Evolutionary conservation across 495 filamentous ascomycete species (phyloP).

Genomic region (Podospora fimiseda): DNA sequence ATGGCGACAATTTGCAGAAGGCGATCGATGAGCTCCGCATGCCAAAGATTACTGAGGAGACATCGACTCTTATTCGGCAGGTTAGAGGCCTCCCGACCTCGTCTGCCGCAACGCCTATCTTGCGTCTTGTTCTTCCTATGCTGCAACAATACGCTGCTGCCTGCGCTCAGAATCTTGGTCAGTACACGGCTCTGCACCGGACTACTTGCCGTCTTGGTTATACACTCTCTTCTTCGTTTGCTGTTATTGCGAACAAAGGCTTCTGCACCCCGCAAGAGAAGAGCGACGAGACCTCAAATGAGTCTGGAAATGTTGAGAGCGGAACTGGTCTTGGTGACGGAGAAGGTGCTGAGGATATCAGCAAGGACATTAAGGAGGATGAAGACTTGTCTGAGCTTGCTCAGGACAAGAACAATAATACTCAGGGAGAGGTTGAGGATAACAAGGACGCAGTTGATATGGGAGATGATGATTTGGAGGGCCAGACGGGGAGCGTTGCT

Average conservation of each 20-base stretch:
- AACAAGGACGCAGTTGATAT: slow-evolving; percentile 89
- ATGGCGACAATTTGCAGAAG: slow-evolving; percentile 50
- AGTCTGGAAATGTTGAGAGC: slow-evolving; percentile 70
- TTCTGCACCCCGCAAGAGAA: slow-evolving; percentile 86
- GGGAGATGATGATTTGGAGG: slow-evolving; percentile 84
- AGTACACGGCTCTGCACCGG: slow-evolving; percentile 54
- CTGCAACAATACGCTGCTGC: slow-evolving; percentile 63
- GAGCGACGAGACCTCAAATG: slow-evolving; percentile 56
- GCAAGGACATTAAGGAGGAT: slow-evolving; percentile 88
- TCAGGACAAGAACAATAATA: slow-evolving; percentile 66
- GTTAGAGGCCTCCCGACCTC: slow-evolving; percentile 44
- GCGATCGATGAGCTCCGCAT: slow-evolving; percentile 54
- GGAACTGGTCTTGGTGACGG: slow-evolving; percentile 98
- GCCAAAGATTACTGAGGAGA: slow-evolving; percentile 40
- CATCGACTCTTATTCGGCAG: slow-evolving; percentile 41
- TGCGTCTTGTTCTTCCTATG: slow-evolving; percentile 65
- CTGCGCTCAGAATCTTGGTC: slow-evolving; percentile 44
- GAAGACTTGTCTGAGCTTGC: slow-evolving; percentile 91
- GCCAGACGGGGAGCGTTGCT: slow-evolving; percentile 60
- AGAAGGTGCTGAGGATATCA: slow-evolving; percentile 92
- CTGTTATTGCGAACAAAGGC: slow-evolving; percentile 68
- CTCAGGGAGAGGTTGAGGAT: slow-evolving; percentile 67
- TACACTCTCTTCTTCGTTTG: slow-evolving; percentile 67
- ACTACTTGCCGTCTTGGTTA: slow-evolving; percentile 67
- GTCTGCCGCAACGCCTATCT: slow-evolving; percentile 48